Conservation (phyloP, 2,329 filamentous ascomycete species). For the Ciborinia camelliae region DNA sequence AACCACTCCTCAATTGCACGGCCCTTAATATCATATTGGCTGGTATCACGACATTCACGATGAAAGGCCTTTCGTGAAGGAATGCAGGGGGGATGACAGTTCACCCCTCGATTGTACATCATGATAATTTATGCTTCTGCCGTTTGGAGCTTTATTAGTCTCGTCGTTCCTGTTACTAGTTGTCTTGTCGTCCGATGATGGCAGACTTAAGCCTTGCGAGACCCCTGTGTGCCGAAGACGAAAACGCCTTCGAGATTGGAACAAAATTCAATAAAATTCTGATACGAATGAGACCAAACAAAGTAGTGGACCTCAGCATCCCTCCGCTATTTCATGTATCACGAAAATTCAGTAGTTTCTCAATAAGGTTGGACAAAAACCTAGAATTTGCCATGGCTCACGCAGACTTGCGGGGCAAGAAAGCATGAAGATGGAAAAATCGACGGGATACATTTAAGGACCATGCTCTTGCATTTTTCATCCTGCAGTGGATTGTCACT, state of each 20-base stretch:
- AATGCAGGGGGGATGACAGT: not conserved
- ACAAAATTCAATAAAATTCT: not conserved
- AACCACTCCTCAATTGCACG: not conserved
- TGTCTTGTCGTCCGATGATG: not conserved
- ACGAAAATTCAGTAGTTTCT: not conserved
- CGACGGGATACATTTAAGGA: not conserved
- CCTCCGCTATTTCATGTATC: not conserved
- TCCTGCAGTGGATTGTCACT: not conserved
- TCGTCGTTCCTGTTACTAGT: not conserved
- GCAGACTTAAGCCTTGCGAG: not conserved
- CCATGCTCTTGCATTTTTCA: not conserved
- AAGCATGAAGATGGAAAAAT: not conserved
- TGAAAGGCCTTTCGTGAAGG: not conserved
- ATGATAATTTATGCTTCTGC: not conserved
- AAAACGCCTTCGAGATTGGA: not conserved
- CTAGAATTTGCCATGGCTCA: not conserved
- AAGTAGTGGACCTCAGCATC: not conserved
- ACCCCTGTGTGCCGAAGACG: not conserved
- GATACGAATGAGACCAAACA: not conserved
- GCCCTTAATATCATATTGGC: not conserved
- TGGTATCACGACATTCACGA: slow-evolving; percentile 4
- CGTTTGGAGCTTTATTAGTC: not conserved
- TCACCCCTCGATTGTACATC: not conserved
- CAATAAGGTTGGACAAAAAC: not conserved
- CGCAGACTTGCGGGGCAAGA: slow-evolving; percentile 9